phyloP scores from a whole-genome alignment of 345 rosid genomes.

The Eutrema yunnanense region DNA sequence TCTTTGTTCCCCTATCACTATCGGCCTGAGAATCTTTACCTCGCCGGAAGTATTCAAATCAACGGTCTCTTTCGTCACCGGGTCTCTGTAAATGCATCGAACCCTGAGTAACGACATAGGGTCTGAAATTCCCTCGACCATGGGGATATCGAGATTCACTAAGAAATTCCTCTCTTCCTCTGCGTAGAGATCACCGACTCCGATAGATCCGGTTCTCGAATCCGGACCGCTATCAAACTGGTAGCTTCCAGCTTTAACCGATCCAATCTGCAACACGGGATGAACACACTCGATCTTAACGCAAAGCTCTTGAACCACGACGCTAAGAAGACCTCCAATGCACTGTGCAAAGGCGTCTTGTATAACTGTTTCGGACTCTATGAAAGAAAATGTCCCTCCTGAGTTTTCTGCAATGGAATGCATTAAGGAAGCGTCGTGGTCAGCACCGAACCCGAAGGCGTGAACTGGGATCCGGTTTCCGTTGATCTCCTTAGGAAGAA shows the following conservation, averaged over 20 bases:
- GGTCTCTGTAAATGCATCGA: constrained; percentile 55
- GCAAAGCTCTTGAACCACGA: constrained; percentile 70
- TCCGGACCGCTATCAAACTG: constrained; percentile 32
- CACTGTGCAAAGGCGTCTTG: constrained; percentile 99
- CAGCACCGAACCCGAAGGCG: constrained; percentile 89
- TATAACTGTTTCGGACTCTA: constrained; percentile 79
- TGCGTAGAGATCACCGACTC: constrained; percentile 87
- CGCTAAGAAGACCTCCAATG: constrained; percentile 93
- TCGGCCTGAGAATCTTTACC: constrained; percentile 55
- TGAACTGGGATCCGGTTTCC: constrained; percentile 79
- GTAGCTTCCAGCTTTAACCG: constrained; percentile 87
- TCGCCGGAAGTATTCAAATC: constrained; percentile 38
- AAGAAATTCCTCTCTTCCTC: constrained; percentile 95
- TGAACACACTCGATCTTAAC: constrained; percentile 57
- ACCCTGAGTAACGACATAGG: constrained; percentile 63
- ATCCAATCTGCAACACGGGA: constrained; percentile 39
- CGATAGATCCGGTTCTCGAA: constrained; percentile 49
- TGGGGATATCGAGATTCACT: constrained; percentile 66
- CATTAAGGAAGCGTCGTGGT: constrained; percentile 92
- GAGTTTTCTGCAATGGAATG: constrained; percentile 80
- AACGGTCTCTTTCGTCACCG: constrained; percentile 54
- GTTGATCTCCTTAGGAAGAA: constrained; percentile 48
- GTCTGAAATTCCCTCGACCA: constrained; percentile 35
- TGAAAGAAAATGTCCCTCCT: constrained; percentile 97
- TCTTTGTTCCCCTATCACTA: constrained; percentile 29